Evolutionary conservation across 2,329 filamentous ascomycete genomes (phyloP), one percentile per base, ranked within the genome.

Genomic region (Chrysoporthe cubensis): DNA sequence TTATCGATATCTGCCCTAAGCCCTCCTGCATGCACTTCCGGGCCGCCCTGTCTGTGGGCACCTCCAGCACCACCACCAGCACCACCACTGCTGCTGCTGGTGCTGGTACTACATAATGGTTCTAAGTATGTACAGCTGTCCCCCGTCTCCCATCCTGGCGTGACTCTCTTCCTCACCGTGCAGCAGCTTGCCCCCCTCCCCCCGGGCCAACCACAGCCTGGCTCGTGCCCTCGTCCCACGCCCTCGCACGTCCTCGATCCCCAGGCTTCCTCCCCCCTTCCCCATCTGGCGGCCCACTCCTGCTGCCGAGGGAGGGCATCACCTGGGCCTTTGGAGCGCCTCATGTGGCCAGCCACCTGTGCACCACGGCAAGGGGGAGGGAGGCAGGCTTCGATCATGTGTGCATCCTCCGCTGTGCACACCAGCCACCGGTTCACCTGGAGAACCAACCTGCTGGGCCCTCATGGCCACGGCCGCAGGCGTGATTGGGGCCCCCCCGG

Each of bases 1-100:
- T 61, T 61, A 61, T 61, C 59, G 59, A 61, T 61, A 61, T 48
- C 59, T 61, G 59, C 59, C 59, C 59, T 44, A n/a, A 42, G 42
- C 43, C 42, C 14, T 11, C 26, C 42, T 61, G 42, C 59, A 46
- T 34, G 59, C 26, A 34, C 43, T 34, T 61, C 59, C 26, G 42
- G 21, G n/a, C 37, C 37, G 21, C 14, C 34, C 42, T 44, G 43
- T 9, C 43, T 26, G 14, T n/a, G 13, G 26, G 26, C 50, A 54
- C 21, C 26, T 26, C 26, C 26, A 26, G 26, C 26, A 26, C 26
- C 26, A 26, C 26, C 26, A 26, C 26, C 26, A 26, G 26, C 26
- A 26, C 26, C 26, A 26, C 26, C 26, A 26, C 26, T 26, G 26
- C 26, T 2, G 26, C 26, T 26, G 26, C 26, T 26, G 26, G 26